Percentiles rank a stretch among this genome's conserved stretches.
These are phyloP conservation scores for Tanacetum coccineum DNA, from an alignment of 129 eudicot genomes.

Conservation along the genomic window DNA sequence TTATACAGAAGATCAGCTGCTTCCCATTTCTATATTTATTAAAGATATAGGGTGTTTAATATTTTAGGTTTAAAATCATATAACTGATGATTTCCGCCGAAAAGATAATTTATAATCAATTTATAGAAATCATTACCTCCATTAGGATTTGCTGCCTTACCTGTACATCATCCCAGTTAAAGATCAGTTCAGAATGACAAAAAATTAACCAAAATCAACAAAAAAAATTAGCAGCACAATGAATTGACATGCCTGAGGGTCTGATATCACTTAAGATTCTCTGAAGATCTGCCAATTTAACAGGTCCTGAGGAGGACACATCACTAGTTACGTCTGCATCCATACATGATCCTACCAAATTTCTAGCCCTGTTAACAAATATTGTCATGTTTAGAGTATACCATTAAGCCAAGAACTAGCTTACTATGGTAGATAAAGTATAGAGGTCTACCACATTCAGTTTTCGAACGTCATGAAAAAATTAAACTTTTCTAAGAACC, in stretches of 20 bases:
- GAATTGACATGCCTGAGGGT: slow-evolving; percentile 52
- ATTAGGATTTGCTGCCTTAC: slow-evolving; percentile 60
- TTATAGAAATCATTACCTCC: slow-evolving; percentile 50
- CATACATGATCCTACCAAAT: slow-evolving; percentile 75
- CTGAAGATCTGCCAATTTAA: slow-evolving; percentile 82
- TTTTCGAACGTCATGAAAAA: not conserved
- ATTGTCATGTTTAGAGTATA: not conserved
- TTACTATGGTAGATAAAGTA: not conserved
- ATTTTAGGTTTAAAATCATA: too few species aligned
- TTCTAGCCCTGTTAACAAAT: slow-evolving; percentile 63
- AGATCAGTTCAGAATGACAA: slow-evolving; percentile 20
- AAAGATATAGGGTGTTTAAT: too few species aligned
- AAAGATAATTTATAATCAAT: too few species aligned
- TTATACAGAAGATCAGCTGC: too few species aligned
- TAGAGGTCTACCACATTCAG: not conserved
- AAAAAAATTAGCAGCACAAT: not conserved
- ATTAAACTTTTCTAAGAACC: not conserved
- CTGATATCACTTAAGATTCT: slow-evolving; percentile 83
- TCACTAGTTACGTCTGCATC: slow-evolving; percentile 83
- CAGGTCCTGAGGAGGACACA: slow-evolving; percentile 94
- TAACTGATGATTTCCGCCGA: too few species aligned
- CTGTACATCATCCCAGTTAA: slow-evolving; percentile 29
- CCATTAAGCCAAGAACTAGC: not conserved
- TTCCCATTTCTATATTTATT: too few species aligned
- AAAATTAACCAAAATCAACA: not conserved